phyloP scores from a whole-genome alignment of 2,329 filamentous ascomycete genomes.

The Trichoderma atroviride region DNA sequence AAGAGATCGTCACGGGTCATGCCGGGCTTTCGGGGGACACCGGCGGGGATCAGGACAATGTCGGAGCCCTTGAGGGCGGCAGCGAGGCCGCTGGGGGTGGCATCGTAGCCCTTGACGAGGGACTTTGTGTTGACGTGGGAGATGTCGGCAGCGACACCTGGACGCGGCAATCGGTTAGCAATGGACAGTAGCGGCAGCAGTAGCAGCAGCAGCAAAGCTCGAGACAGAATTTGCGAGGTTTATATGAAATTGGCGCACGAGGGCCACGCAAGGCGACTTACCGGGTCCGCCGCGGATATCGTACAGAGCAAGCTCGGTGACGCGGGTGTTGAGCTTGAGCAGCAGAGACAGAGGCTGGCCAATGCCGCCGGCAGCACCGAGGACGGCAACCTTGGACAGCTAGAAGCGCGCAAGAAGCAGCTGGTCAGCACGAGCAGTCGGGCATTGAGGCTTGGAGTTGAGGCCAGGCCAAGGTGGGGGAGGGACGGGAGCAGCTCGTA shows the following conservation, averaged over 20 bases:
- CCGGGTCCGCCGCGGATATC: conserved; percentile 94
- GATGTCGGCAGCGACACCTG: conserved; percentile 97
- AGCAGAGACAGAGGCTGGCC: conserved; percentile 97
- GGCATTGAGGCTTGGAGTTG: neutral
- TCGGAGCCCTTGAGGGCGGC: conserved; percentile 83
- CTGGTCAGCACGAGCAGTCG: conserved; percentile 6
- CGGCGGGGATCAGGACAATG: conserved; percentile 95
- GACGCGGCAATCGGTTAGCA: conserved; percentile 24
- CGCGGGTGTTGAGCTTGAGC: conserved; percentile 96
- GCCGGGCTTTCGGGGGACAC: conserved; percentile 98
- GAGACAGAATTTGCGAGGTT: conserved; percentile 1
- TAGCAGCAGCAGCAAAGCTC: neutral
- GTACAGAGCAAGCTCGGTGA: conserved; percentile 93
- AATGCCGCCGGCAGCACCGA: conserved; percentile 97
- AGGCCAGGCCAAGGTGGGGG: neutral
- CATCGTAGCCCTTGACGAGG: conserved; percentile 85
- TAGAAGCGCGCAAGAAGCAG: conserved; percentile 45
- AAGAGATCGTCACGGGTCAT: conserved; percentile 99
- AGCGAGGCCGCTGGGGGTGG: conserved; percentile 73
- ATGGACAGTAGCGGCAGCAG: neutral
- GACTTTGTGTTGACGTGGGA: conserved; percentile 99
- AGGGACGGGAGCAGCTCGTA: conserved; percentile 48
- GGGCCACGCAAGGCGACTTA: conserved; percentile 52
- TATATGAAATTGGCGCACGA: conserved; percentile 27
- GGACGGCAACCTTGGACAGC: conserved; percentile 96